Base-by-base conservation (phyloP, 345 rosid genomes). In the Ceriops zippeliana region DNA sequence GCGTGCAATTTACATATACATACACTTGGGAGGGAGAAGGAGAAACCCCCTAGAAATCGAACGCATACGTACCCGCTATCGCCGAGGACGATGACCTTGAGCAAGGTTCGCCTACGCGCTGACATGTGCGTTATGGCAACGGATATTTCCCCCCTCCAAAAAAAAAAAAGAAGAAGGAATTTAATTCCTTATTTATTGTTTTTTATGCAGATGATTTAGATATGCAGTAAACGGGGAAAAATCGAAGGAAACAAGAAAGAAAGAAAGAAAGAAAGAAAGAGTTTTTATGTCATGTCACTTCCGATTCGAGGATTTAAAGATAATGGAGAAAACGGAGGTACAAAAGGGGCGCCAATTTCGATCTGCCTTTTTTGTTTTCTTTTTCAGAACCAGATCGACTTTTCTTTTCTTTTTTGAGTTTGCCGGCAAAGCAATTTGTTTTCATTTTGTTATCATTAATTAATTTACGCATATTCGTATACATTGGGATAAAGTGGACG, bases 71-170 rank as follows among this genome's bases (percentile, higher is more conserved):
- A 93, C 99, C 99, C 99, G 71, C 99, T 93, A 76, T 93, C 97
- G 68, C 99, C 99, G 73, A 93, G 99, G 66, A 91, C 97, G 76
- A 93, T 93, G 85, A 93, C 96, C 83, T 93, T 93, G 76, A 93
- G 96, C 93, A 93, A 82, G 61, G 97, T 91, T 70, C 99, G 95
- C 73, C 97, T 82, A 42, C 97, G 90, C 70, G 76, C 70, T 67
- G 91, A 84, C 98, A 93, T 90, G 81, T 17, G 82, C 76, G 76
- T 26, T 51, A 28, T 15, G 27, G 49, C 49, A 42, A 42, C 49
- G 49, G 49, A 42, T 42, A 11, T 42, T 42, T 16, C 19, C 13
- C 2, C 11, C 47, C 17, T 13, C 13, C 3, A 38, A 10, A 9
- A 2, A 42, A 0, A 38, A 2, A 9, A 38, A 11, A 38, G 2